These are phyloP conservation scores for Alloteropsis semialata DNA, from an alignment of 176 grass and related monocot species.

Conservation along the genomic window DNA sequence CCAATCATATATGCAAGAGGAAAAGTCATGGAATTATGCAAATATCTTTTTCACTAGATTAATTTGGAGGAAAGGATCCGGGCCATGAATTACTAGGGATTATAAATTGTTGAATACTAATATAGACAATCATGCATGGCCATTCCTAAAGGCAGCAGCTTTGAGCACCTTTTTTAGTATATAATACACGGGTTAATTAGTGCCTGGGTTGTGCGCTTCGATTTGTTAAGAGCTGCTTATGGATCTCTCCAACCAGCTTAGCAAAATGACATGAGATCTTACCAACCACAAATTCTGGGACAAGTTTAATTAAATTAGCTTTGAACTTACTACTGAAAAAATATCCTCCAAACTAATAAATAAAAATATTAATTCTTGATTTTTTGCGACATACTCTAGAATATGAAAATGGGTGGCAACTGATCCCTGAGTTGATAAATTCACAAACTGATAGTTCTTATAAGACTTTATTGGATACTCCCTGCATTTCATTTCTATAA, in stretches of 20 bases:
- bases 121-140: background rate
- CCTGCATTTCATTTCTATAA: too few species aligned
- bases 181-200: background rate
- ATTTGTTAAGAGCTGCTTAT: background rate
- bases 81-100: background rate
- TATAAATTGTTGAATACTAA: background rate
- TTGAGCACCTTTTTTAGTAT: constrained; percentile 16
- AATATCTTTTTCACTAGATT: background rate
- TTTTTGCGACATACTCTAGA: background rate
- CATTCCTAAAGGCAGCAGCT: constrained; percentile 6
- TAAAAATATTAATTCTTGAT: background rate
- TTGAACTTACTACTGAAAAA: background rate
- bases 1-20: background rate
- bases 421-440: too few species aligned
- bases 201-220: background rate
- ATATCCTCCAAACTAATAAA: background rate
- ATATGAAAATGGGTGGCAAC: background rate
- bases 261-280: constrained; percentile 20
- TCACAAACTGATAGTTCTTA: too few species aligned
- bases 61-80: background rate
- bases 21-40: background rate
- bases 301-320: background rate
- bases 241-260: background rate
- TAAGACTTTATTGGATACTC: too few species aligned
- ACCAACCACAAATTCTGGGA: background rate